phyloP scores from a whole-genome alignment of 176 grass and related monocot genomes.

The Coix lacrymajobi region DNA sequence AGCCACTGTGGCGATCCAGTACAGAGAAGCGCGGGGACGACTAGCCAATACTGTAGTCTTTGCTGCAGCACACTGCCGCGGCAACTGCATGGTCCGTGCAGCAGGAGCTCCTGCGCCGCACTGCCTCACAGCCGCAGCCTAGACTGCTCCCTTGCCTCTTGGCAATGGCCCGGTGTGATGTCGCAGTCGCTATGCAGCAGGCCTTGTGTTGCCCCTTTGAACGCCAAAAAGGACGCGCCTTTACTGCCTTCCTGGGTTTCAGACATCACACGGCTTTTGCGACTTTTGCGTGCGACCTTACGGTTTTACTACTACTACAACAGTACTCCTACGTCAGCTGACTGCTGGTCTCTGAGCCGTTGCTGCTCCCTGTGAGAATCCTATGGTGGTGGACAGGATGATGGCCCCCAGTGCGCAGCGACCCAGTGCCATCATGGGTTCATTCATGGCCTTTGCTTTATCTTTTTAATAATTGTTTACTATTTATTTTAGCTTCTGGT shows the following conservation, averaged over 20 bases:
- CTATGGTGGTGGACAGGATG: slow-evolving; percentile 15
- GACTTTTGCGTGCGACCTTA: no score
- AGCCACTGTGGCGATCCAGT: neutral
- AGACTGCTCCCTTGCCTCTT: neutral
- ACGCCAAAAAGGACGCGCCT: slow-evolving; percentile 13
- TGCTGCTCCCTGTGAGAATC: slow-evolving; percentile 17
- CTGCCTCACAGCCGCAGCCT: neutral
- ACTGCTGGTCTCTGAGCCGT: no score
- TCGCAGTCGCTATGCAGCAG: neutral
- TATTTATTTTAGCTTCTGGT: neutral
- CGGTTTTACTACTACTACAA: neutral
- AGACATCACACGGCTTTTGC: slow-evolving; percentile 20
- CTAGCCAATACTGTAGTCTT: neutral
- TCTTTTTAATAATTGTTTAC: no score
- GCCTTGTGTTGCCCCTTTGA: neutral
- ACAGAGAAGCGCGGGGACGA: neutral
- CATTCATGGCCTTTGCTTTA: neutral
- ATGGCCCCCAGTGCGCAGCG: slow-evolving; percentile 15
- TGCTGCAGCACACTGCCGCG: neutral
- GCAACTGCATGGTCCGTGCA: neutral
- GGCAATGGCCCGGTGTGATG: neutral
- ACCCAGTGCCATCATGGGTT: neutral
- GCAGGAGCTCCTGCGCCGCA: neutral
- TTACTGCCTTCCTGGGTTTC: slow-evolving; percentile 14
- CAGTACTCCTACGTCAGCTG: no score